These are phyloP conservation scores for Trypanosoma melophagium DNA, from an alignment of 208 protist genomes.

Conservation along the genomic window DNA sequence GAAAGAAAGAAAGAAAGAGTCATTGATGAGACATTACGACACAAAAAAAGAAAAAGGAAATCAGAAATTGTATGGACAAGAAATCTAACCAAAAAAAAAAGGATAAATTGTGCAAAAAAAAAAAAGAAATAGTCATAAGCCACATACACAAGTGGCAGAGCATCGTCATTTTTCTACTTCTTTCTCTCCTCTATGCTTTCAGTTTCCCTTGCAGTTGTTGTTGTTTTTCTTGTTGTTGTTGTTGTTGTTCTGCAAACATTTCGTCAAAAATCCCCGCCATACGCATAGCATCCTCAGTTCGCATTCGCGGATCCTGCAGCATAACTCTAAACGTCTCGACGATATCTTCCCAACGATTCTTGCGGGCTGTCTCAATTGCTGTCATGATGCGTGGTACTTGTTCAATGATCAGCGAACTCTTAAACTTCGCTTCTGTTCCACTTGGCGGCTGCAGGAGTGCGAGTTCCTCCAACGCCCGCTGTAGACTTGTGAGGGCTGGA, in stretches of 20 bases:
- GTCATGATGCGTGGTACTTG: slow-evolving; percentile 83
- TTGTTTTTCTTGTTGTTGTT: background rate
- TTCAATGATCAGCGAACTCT: slow-evolving; percentile 82
- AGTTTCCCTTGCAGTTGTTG: background rate
- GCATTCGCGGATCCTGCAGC: slow-evolving; percentile 47
- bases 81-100: too few relatives aligned
- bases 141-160: too few relatives aligned
- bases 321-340: slow-evolving; percentile 15
- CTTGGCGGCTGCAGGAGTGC: slow-evolving; percentile 86
- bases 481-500: slow-evolving; percentile 75
- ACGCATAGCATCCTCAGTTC: slow-evolving; percentile 65
- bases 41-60: too few relatives aligned
- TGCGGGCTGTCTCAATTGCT: slow-evolving; percentile 36
- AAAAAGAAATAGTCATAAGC: too few relatives aligned
- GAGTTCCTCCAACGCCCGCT: slow-evolving; percentile 88
- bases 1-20: too few relatives aligned
- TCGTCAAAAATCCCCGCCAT: slow-evolving; percentile 75
- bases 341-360: slow-evolving; percentile 18
- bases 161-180: too few relatives aligned
- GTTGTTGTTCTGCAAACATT: slow-evolving; percentile 52
- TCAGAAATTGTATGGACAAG: too few relatives aligned
- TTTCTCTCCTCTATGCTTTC: too few relatives aligned
- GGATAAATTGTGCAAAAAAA: too few relatives aligned
- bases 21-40: too few relatives aligned
- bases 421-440: slow-evolving; percentile 89